phyloP scores from a whole-genome alignment of 1,284 basidiomycete species.

The Coniferiporia sulphurascens region DNA sequence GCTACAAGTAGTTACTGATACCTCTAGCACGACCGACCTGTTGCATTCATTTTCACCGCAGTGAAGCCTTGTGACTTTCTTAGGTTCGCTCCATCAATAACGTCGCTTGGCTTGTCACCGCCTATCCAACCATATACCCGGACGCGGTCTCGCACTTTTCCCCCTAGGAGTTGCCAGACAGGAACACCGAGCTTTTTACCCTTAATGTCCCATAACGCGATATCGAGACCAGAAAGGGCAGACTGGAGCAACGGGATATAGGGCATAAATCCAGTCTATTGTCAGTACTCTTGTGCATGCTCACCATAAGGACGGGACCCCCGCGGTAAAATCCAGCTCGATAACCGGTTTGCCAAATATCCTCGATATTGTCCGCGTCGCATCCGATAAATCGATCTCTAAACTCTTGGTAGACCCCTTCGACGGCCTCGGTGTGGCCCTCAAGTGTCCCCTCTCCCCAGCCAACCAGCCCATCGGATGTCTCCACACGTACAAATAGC shows the following conservation, averaged over 20 bases:
- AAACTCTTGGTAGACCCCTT: slow-evolving; percentile 65
- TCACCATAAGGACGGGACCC: slow-evolving; percentile 68
- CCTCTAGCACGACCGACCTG: slow-evolving; percentile 31
- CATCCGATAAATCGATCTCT: slow-evolving; percentile 58
- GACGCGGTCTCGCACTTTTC: slow-evolving; percentile 57
- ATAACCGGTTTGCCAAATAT: slow-evolving; percentile 66
- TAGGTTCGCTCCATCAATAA: slow-evolving; percentile 53
- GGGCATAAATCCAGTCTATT: background rate
- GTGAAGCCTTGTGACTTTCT: slow-evolving; percentile 71
- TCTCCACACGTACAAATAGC: slow-evolving; percentile 74
- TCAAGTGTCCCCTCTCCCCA: slow-evolving; percentile 68
- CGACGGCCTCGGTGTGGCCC: slow-evolving; percentile 73
- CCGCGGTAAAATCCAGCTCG: slow-evolving; percentile 69
- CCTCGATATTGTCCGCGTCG: slow-evolving; percentile 67
- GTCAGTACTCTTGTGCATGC: slow-evolving; percentile 1
- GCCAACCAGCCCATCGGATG: slow-evolving; percentile 61
- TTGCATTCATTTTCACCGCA: slow-evolving; percentile 76
- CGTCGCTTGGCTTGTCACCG: slow-evolving; percentile 64
- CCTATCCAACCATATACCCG: slow-evolving; percentile 70
- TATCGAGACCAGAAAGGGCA: slow-evolving; percentile 51
- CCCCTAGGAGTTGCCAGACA: slow-evolving; percentile 70
- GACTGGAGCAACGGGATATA: slow-evolving; percentile 32
- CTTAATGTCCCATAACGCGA: slow-evolving; percentile 71
- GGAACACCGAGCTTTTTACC: slow-evolving; percentile 75
- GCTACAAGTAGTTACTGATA: background rate